A percentile compares a stretch with the other conserved stretches of the same genome.
Evolutionary conservation across 2,329 filamentous ascomycete species (phyloP).

Genomic region (Tolypocladium guangdongense): DNA sequence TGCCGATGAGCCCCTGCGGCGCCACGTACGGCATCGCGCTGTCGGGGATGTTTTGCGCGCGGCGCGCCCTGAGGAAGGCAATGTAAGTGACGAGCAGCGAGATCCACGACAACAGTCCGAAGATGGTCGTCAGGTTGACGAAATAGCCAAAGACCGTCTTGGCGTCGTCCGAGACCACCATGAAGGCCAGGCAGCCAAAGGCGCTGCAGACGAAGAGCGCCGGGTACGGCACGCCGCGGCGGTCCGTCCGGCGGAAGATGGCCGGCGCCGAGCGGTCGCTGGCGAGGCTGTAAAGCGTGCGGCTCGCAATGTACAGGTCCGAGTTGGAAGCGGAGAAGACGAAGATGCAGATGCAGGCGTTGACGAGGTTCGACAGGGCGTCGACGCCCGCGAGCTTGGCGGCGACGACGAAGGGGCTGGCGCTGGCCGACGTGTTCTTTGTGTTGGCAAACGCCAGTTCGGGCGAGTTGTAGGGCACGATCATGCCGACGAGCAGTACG

Average conservation of each 20-base stretch:
- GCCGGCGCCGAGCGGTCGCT: conserved; percentile 60
- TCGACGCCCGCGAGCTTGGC: conserved; percentile 54
- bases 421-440: conserved; percentile 25
- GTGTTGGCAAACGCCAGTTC: conserved; percentile 49
- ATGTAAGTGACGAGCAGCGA: conserved; percentile 59
- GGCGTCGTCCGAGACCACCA: conserved; percentile 50
- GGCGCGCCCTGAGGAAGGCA: conserved; percentile 51
- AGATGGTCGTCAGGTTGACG: conserved; percentile 57
- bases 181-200: conserved; percentile 58
- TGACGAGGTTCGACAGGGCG: conserved; percentile 55
- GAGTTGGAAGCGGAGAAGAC: conserved; percentile 71
- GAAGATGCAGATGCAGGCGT: conserved; percentile 64
- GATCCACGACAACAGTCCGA: conserved; percentile 56
- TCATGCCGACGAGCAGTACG: conserved; percentile 65
- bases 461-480: conserved; percentile 58
- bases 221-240: conserved; percentile 58
- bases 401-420: conserved; percentile 65
- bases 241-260: conserved; percentile 62
- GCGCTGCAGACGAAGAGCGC: conserved; percentile 49
- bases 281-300: conserved; percentile 63
- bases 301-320: conserved; percentile 65
- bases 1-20: conserved; percentile 62
- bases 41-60: conserved; percentile 47
- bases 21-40: conserved; percentile 51
- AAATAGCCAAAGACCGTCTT: conserved; percentile 52